phyloP scores from a whole-genome alignment of 2,329 filamentous ascomycete genomes.

The Alternaria infectoria region DNA sequence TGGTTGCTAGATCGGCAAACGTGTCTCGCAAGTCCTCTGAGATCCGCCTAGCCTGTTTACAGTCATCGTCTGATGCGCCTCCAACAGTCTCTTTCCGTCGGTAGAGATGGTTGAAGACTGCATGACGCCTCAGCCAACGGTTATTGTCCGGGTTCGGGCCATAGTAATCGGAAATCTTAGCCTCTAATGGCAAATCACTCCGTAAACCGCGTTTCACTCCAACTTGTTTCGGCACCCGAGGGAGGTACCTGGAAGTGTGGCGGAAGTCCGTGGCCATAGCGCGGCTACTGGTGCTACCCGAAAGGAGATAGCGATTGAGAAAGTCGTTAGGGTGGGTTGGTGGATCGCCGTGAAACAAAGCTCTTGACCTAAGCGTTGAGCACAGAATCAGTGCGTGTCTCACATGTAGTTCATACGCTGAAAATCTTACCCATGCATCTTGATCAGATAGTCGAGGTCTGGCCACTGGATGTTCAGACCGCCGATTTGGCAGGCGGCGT shows the following conservation, averaged over 20 bases:
- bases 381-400: not conserved
- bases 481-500: constrained; percentile 23
- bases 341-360: constrained; percentile 21
- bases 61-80: not conserved
- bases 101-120: constrained; percentile 20
- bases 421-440: constrained; percentile 14
- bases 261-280: constrained; percentile 9
- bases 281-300: constrained; percentile 2
- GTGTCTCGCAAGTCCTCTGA: constrained; percentile 2
- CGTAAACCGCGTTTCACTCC: constrained; percentile 17
- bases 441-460: constrained; percentile 29
- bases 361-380: not conserved
- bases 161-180: constrained; percentile 19
- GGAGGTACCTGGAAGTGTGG: not conserved
- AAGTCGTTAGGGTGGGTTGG: constrained; percentile 23
- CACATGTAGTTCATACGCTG: not conserved
- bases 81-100: not conserved
- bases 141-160: constrained; percentile 2
- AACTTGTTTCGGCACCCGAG: not conserved
- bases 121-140: constrained; percentile 22
- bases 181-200: constrained; percentile 10
- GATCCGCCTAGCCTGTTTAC: not conserved
- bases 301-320: constrained; percentile 8
- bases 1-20: constrained; percentile 6
- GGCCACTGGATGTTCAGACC: constrained; percentile 19